Evolutionary conservation across 2,329 filamentous ascomycete genomes (phyloP), one percentile per base, ranked within the genome.

Genomic region (Coniochaeta ligniaria): DNA sequence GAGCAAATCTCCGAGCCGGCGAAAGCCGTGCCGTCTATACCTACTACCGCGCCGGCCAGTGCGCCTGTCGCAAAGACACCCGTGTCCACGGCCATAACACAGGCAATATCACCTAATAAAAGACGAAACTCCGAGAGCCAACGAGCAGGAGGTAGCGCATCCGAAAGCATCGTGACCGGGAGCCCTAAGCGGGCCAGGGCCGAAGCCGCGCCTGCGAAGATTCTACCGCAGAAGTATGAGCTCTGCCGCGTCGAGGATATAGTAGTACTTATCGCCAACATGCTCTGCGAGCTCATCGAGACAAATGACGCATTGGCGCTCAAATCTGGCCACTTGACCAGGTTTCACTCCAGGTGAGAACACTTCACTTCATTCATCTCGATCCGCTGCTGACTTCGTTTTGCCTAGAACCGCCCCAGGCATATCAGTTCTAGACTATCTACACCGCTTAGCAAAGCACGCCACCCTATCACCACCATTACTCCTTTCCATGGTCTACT

Each of bases 401-500:
- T 52, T 16, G 35, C 3, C 35, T 59, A 84, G 82, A 64, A 85
- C 83, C 3, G 22, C 47, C 24, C 47, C 47, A 52, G 93, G 91
- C 59, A 99, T 99, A 62, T 96, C 92, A 28, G 94, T 99, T 35
- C 82, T 89, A 63, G 95, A 99, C 73, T 99, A 99, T 72, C 83
- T 99, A 38, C 90, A 95, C 69, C 88, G 95, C 64, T 81, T 99
- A 61, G 95, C 96, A 26, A 92, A 92, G 62, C 95, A 99, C 72
- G 95, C 95, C 28, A 97, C 94, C 0, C 82, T 99, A 3, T 92
- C 92, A 7, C 93, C 95, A 14, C 94, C 95, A 0, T 89, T 99
- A 58, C 82, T 99, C n/a, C 84, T 99, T 38, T 95, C 93, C 67
- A 98, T 99, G 92, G 95, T 99, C 61, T 99, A 96, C 72, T 99